These are phyloP conservation scores for Cucumis sativus DNA, from an alignment of 306 rosid genomes.

Conservation along the genomic window DNA sequence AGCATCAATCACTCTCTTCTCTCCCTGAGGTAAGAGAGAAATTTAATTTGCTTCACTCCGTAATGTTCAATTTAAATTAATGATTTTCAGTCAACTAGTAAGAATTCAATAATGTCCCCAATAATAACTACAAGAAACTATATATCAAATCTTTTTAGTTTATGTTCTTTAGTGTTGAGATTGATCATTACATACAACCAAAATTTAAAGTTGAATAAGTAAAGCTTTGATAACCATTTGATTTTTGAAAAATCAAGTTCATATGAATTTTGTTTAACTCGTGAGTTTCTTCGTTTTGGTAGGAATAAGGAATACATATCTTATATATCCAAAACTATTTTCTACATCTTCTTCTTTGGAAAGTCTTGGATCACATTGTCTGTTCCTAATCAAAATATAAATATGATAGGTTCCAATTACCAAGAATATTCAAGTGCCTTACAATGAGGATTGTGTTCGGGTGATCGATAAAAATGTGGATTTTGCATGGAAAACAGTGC, in stretches of 20 bases:
- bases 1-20: conserved; percentile 15
- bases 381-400: background rate
- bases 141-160: background rate
- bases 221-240: no score
- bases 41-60: conserved; percentile 2
- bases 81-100: background rate
- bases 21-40: conserved; percentile 13
- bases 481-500: conserved; percentile 19
- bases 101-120: background rate
- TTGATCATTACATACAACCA: no score
- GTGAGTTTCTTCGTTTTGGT: no score
- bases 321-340: background rate
- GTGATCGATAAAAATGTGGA: conserved; percentile 25
- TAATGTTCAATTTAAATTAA: background rate
- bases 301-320: no score
- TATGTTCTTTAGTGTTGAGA: background rate
- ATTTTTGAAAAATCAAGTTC: no score
- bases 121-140: background rate
- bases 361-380: background rate
- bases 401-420: conserved; percentile 31
- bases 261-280: no score
- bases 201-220: no score
- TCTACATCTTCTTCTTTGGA: background rate
- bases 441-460: conserved; percentile 21
- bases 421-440: background rate